A percentile compares a stretch with the other conserved stretches of the same genome.
Conservation (phyloP, 169 alveolate genomes). For the Cryptosporidium bovis region DNA sequence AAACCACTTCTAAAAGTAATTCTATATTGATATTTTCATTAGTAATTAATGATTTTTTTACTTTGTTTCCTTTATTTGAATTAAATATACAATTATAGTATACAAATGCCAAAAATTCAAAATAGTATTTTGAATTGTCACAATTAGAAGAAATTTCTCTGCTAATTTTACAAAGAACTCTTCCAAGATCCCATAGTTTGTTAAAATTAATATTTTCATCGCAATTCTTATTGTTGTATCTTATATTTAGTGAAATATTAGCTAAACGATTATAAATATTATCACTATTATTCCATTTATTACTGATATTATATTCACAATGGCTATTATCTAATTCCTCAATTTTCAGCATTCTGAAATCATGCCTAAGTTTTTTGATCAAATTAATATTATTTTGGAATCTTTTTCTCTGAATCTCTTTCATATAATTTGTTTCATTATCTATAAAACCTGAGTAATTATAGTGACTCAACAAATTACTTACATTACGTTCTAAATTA, state of each 20-base stretch:
- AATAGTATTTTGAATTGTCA: slow-evolving; percentile 18
- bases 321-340: neutral
- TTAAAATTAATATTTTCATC: slow-evolving; percentile 6
- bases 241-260: slow-evolving; percentile 7
- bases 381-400: neutral
- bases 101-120: slow-evolving; percentile 21
- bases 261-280: slow-evolving; percentile 2
- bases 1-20: slow-evolving; percentile 9
- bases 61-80: neutral
- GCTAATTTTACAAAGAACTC: neutral
- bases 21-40: neutral
- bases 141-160: neutral
- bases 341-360: neutral
- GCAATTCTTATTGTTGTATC: slow-evolving; percentile 1
- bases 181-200: slow-evolving; percentile 29
- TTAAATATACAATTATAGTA: slow-evolving; percentile 38
- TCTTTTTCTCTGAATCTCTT: neutral
- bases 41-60: neutral
- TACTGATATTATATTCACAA: neutral
- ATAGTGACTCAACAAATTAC: neutral
- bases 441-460: slow-evolving; percentile 1
- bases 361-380: neutral
- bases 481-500: neutral
- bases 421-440: neutral
- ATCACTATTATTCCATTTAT: neutral